Base-by-base conservation (phyloP, 805 yeast genomes). In the Candida tallmaniae region DNA sequence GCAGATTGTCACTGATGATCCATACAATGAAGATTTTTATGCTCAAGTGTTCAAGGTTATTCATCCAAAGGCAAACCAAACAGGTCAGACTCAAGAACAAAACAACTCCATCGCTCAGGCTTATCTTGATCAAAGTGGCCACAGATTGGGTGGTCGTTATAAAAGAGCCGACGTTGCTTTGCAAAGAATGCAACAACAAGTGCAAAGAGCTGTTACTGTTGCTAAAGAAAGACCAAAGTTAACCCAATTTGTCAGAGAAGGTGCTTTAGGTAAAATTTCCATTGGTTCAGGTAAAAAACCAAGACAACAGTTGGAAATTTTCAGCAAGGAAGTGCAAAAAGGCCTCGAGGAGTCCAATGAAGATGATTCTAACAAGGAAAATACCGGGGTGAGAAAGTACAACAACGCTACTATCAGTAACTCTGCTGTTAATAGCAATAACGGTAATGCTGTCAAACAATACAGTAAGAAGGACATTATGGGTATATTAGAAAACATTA, bases 141-240 rank as follows among this genome's bases (percentile, higher is more conserved):
- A 86, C 60, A 76, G 93, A 60, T 67, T 85, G 37, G 95, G 95
- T 49, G 94, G 94, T 33, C 78, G 88, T 57, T 70, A 78, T 43
- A 83, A 80, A 61, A 71, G 90, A 56, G 90, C 89, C 6, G 95
- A 86, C 58, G 79, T 87, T 45, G 96, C 96, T 1, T 71, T 89
- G 51, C 96, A 86, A 67, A 80, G 97, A 70, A 86, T 93, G 96
- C 97, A 90, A 64, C 96, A 88, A 57, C 97, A 90, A 65, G 96
- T 90, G 34, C 94, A 88, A 53, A 86, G 84, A 51, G 97, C 97
- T 11, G 97, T 90, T 12, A 84, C 90, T 35, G 90, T 86, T 25
- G 98, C 97, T 16, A 85, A 86, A 55, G 96, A 87, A 51, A 77
- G 87, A 64, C 83, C 86, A 35, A 80, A 80, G 61, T 64, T 73